A percentile compares a stretch with the other conserved stretches of the same genome.
Evolutionary conservation across 164 flowering plant species (phyloP).

Genomic region (grape (Vitis vinifera)): DNA sequence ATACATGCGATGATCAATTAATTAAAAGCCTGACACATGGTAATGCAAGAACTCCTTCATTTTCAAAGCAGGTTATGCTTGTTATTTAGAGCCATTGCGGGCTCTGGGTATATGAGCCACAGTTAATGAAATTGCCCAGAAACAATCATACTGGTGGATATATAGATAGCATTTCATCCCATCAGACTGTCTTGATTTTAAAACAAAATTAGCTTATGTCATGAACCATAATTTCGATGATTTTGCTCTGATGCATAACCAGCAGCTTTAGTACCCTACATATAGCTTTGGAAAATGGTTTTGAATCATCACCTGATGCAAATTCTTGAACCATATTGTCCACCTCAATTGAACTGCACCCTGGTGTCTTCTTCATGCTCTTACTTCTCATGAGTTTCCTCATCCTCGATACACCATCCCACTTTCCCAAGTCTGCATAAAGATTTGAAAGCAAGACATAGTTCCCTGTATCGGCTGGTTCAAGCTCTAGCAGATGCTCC

Average conservation of each 20-base stretch:
- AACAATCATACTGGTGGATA: too few species aligned
- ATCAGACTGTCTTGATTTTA: not conserved
- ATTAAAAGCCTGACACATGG: too few species aligned
- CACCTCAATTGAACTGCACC: constrained; percentile 51
- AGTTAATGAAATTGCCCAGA: too few species aligned
- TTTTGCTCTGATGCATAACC: constrained; percentile 24
- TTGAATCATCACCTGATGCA: constrained; percentile 46
- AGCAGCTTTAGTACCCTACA: constrained; percentile 36
- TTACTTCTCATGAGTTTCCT: constrained; percentile 45
- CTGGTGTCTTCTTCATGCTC: constrained; percentile 52
- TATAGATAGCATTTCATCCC: too few species aligned
- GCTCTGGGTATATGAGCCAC: too few species aligned
- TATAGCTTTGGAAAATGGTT: constrained; percentile 33
- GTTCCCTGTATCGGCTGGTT: constrained; percentile 56
- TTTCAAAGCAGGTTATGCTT: too few species aligned
- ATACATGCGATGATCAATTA: too few species aligned
- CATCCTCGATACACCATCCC: constrained; percentile 49
- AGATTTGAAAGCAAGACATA: constrained; percentile 48
- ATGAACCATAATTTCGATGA: not conserved
- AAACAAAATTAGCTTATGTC: not conserved
- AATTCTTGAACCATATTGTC: constrained; percentile 41
- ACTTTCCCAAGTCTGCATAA: constrained; percentile 46
- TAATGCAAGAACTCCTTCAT: too few species aligned
- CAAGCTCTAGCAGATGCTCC: constrained; percentile 46
- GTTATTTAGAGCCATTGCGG: too few species aligned